Evolutionary conservation across 2,329 filamentous ascomycete species (phyloP).

Genomic region (Iodosphaeria phyllophila): DNA sequence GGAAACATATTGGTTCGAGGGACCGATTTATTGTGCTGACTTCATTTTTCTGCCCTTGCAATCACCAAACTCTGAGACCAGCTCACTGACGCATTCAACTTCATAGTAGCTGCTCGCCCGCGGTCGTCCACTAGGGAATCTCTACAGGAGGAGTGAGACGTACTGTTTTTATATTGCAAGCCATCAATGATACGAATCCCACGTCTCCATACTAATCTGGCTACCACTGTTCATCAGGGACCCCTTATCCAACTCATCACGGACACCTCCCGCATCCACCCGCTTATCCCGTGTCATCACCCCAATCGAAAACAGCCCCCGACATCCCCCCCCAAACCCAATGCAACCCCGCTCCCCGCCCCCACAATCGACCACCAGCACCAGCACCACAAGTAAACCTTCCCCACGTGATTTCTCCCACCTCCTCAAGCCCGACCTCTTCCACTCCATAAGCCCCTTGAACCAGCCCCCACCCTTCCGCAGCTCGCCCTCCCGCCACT

Average conservation of each 20-base stretch:
- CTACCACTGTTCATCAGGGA: constrained; percentile 7
- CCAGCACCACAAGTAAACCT: constrained; percentile 11
- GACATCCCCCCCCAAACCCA: too few relatives aligned
- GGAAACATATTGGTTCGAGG: too few relatives aligned
- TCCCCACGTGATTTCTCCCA: constrained; percentile 59
- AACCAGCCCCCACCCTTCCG: constrained; percentile 48
- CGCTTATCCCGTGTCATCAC: constrained; percentile 7
- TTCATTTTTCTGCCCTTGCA: too few relatives aligned
- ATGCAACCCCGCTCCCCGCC: constrained; percentile 7
- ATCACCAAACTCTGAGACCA: too few relatives aligned
- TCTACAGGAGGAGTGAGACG: constrained; percentile 39
- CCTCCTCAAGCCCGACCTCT: constrained; percentile 62
- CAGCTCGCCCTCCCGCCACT: constrained; percentile 43
- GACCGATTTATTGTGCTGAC: too few relatives aligned
- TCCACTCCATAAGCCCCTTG: constrained; percentile 57
- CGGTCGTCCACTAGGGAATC: constrained; percentile 61
- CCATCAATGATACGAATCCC: not conserved
- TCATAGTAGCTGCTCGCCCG: constrained; percentile 40
- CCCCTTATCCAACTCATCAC: constrained; percentile 7
- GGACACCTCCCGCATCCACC: constrained; percentile 7
- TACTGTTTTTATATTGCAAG: constrained; percentile 7
- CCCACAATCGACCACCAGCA: constrained; percentile 6
- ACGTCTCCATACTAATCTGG: too few relatives aligned
- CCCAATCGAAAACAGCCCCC: too few relatives aligned
- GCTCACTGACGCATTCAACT: too few relatives aligned